phyloP scores from a whole-genome alignment of 208 protist species.

The Leishmania turanica region DNA sequence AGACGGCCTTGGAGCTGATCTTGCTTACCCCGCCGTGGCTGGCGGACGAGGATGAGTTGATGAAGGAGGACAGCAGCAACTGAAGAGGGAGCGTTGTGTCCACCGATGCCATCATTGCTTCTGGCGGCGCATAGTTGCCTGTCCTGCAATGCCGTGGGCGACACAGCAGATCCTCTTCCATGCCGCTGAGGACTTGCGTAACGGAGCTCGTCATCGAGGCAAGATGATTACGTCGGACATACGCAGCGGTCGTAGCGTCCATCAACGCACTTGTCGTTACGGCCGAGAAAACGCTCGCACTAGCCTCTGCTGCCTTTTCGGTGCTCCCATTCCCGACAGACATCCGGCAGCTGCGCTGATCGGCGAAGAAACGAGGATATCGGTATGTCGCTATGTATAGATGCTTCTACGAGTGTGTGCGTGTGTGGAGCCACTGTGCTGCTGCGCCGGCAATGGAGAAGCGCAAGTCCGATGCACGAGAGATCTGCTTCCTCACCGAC shows the following conservation, averaged over 20 bases:
- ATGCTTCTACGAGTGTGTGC: neutral
- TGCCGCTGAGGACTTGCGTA: neutral
- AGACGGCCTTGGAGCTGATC: neutral
- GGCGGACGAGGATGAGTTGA: neutral
- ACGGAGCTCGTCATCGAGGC: neutral
- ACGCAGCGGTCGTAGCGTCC: constrained; percentile 12
- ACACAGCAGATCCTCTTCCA: neutral
- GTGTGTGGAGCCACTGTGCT: neutral
- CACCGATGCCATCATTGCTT: neutral
- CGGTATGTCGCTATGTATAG: neutral
- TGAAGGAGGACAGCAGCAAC: constrained; percentile 18
- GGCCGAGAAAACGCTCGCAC: neutral
- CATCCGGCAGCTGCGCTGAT: neutral
- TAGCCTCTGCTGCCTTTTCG: neutral
- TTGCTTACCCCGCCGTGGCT: neutral
- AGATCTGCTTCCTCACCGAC: neutral
- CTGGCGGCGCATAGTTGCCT: neutral
- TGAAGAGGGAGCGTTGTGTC: constrained; percentile 12
- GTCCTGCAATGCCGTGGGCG: neutral
- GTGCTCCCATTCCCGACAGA: neutral
- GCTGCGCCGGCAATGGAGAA: neutral
- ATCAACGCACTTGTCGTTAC: neutral
- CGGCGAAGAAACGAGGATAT: neutral
- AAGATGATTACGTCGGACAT: constrained; percentile 16
- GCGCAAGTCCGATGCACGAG: neutral